Evolutionary conservation across 768 basidiomycete species (phyloP).

Genomic region (Grammothele lineata): DNA sequence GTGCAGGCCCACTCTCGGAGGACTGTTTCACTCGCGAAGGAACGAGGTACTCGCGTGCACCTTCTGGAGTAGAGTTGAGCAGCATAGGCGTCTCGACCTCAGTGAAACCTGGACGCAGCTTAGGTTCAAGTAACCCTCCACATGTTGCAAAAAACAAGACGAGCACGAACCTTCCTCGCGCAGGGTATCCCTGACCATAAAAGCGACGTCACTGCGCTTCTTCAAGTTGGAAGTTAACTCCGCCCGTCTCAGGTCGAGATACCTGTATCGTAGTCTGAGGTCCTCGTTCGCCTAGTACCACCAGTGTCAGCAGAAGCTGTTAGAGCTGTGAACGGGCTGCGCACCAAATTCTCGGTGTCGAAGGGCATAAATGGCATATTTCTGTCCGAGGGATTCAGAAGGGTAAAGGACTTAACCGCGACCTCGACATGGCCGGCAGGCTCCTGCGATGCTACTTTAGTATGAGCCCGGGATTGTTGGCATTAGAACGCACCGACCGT

Average conservation of each 20-base stretch:
- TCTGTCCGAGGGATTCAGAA: slow-evolving; percentile 75
- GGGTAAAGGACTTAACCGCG: slow-evolving; percentile 57
- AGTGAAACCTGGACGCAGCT: slow-evolving; percentile 60
- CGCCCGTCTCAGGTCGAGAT: slow-evolving; percentile 82
- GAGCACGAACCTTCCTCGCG: slow-evolving; percentile 60
- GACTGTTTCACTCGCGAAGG: slow-evolving; percentile 57
- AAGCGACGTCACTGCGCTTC: slow-evolving; percentile 78
- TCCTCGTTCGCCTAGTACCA: slow-evolving; percentile 74
- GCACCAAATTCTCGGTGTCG: slow-evolving; percentile 68
- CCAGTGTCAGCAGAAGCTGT: neutral
- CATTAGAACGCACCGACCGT: slow-evolving; percentile 25
- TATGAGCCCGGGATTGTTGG: too few species aligned
- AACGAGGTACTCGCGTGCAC: slow-evolving; percentile 90
- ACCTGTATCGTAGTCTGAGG: slow-evolving; percentile 77
- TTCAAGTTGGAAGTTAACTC: slow-evolving; percentile 74
- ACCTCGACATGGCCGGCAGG: slow-evolving; percentile 79
- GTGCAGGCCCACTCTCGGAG: slow-evolving; percentile 11
- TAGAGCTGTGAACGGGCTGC: slow-evolving; percentile 21
- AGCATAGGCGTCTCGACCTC: slow-evolving; percentile 94
- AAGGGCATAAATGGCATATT: slow-evolving; percentile 84
- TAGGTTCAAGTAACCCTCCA: too few species aligned
- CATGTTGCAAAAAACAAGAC: neutral
- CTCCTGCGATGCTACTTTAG: slow-evolving; percentile 32
- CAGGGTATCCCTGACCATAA: slow-evolving; percentile 66
- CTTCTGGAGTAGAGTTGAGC: slow-evolving; percentile 89